Evolutionary conservation across 2,329 filamentous ascomycete genomes (phyloP).

Genomic region (Chaetoscypha palmicola): DNA sequence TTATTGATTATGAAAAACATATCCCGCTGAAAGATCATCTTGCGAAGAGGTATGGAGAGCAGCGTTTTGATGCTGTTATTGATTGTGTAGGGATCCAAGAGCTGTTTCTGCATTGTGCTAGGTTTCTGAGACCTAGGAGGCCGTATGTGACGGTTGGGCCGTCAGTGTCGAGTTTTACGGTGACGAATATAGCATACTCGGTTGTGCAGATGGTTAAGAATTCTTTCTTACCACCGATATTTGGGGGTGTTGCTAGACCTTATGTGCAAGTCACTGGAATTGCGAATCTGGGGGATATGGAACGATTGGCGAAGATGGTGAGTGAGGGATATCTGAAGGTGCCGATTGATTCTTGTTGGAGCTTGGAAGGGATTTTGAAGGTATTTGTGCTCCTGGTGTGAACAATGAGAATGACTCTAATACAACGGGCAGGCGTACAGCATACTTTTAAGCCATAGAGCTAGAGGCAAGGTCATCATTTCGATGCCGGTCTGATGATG

Average conservation of each 20-base stretch:
- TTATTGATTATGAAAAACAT: constrained; percentile 37
- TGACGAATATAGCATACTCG: constrained; percentile 29
- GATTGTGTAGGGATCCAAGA: constrained; percentile 44
- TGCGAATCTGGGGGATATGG: constrained; percentile 29
- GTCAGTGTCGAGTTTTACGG: constrained; percentile 31
- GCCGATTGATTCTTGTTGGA: constrained; percentile 34
- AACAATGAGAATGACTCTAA: no score
- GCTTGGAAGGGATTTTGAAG: constrained; percentile 33
- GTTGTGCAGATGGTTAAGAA: constrained; percentile 35
- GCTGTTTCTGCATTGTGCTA: constrained; percentile 36
- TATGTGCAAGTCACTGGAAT: constrained; percentile 7
- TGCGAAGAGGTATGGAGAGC: constrained; percentile 26
- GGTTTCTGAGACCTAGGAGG: constrained; percentile 34
- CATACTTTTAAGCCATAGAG: constrained; percentile 30
- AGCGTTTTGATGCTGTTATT: constrained; percentile 39
- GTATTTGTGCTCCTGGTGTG: no score
- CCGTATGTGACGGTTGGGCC: constrained; percentile 38
- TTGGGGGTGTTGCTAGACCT: constrained; percentile 32
- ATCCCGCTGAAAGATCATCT: constrained; percentile 33
- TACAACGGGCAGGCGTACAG: constrained; percentile 32
- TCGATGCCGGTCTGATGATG: neutral
- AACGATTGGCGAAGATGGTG: constrained; percentile 32
- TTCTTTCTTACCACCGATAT: constrained; percentile 32
- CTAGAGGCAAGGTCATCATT: constrained; percentile 34
- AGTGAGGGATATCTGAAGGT: constrained; percentile 32